Evolutionary conservation across 768 basidiomycete genomes (phyloP), one percentile per base, ranked within the genome.

Genomic region (Stropharia rugosoannulata): DNA sequence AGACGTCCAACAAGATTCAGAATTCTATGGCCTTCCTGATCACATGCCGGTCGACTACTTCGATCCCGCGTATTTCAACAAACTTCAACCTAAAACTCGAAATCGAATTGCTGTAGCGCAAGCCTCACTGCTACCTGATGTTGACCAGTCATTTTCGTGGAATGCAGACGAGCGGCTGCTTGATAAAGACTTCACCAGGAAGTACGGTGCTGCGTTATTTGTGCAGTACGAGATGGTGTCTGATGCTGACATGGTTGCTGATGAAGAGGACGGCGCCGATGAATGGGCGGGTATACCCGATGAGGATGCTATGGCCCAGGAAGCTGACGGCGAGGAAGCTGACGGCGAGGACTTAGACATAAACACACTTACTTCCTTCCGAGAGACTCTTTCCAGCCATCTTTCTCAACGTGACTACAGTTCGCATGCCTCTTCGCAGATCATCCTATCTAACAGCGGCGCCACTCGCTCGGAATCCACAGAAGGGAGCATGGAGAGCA

Each of bases 21-120:
- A 7, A 2, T 63, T 60, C 37, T 29, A 8, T 19, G 4, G 51
- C 42, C 10, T 35, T 63, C 56, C 59, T 16, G 29, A 46, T 1
- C n/a, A 43, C 18, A 60, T 60, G 59, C 55, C 59, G 2, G 19
- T 57, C n/a, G 59, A 60, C 35, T 60, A 60, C 35, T 60, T 57
- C 38, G 59, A 60, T 25, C 51, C 47, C 18, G 12, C 11, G 0
- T 60, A 47, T 49, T 60, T 53, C 56, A 60, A 57, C 18, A 12
- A 6, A 48, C 48, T 60, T n/a, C 46, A 45, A 27, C 57, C 53
- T 41, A 11, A 35, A 1, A 18, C 40, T 19, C 41, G 56, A 2
- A 51, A 43, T 19, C 42, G 42, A n/a, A 5, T 43, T 10, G 42
- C 42, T 10, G 9, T 43, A 2, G n/a, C n/a, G 10, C 1, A 43